Percentiles rank a stretch among this genome's conserved stretches.
Conservation (phyloP, 768 basidiomycete genomes). For the Boletus speciosus region DNA sequence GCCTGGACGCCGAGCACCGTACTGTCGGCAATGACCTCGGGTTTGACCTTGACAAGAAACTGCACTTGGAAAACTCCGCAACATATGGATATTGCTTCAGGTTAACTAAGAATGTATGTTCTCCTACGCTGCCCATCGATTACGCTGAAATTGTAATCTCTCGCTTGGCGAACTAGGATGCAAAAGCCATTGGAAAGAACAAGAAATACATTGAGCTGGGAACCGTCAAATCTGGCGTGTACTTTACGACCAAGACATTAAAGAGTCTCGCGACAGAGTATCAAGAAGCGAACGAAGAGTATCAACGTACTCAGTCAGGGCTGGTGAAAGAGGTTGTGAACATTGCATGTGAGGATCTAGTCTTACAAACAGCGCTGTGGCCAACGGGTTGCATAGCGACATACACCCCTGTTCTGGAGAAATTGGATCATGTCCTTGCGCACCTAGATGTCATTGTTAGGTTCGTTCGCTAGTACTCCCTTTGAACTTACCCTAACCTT, state of each 20-base stretch:
- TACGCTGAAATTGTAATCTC: not conserved
- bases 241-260: slow-evolving; percentile 78
- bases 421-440: slow-evolving; percentile 77
- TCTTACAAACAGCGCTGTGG: not conserved
- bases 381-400: slow-evolving; percentile 55
- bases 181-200: slow-evolving; percentile 58
- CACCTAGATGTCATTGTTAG: slow-evolving; percentile 90
- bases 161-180: slow-evolving; percentile 54
- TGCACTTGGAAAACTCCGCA: slow-evolving; percentile 90
- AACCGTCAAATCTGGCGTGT: slow-evolving; percentile 81
- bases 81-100: slow-evolving; percentile 92
- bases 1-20: slow-evolving; percentile 78
- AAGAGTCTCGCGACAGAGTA: slow-evolving; percentile 72
- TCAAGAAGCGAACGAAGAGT: slow-evolving; percentile 61
- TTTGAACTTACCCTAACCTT: not conserved
- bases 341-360: slow-evolving; percentile 70
- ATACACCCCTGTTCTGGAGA: slow-evolving; percentile 85
- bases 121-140: not conserved
- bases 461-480: slow-evolving; percentile 36
- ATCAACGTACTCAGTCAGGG: slow-evolving; percentile 70
- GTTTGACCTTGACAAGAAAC: slow-evolving; percentile 88
- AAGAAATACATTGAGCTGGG: slow-evolving; percentile 80
- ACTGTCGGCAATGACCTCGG: slow-evolving; percentile 65
- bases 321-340: slow-evolving; percentile 91
- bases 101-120: slow-evolving; percentile 80